Base-by-base conservation (phyloP, 2,329 filamentous ascomycete genomes). In the Calonectria hongkongensis region DNA sequence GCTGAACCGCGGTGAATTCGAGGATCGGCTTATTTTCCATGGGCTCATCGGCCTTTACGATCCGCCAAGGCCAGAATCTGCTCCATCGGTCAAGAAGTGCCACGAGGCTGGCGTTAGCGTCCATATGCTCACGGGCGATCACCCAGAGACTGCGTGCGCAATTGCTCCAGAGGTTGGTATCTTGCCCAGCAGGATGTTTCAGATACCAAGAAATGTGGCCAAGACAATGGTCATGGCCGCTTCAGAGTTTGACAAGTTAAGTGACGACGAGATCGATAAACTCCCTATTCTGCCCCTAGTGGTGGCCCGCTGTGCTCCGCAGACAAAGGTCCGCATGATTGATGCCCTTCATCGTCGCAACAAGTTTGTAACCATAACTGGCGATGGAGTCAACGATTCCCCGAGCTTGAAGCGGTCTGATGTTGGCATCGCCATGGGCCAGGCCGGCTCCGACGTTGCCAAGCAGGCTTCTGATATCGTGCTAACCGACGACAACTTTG, bases 301-400 rank as follows among this genome's bases (percentile, higher is more conserved):
- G 8, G 91, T 94, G 66, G 92, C 93, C 41, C 89, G 92, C 3
- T 94, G 93, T 78, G 91, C 92, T 1, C 93, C 93, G 0, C 88
- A 90, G 65, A 94, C 93, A 12, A 94, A 95, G 81, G 92, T 94
- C 6, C 89, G 92, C 65, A 94, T 94, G 93, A 94, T 94, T 68
- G 92, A 93, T 73, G 92, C 93, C 8, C 88, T 94, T 5, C 92
- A 94, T 77, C 87, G 92, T 39, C 89, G 92, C 50, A 87, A 87
- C 56, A 85, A 86, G n/a, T 94, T 92, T 81, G 91, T 89, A 51
- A 92, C 92, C 64, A 94, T 94, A 92, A 94, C 92, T 15, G 92
- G 92, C 69, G 92, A 94, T 73, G 92, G 92, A 36, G 92, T 94
- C 67, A 94, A 94, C 75, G 92, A 94, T 78, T 91, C 91, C 1